These are phyloP conservation scores for Fusarium denticulatum DNA, from an alignment of 2,329 filamentous ascomycete species.

Conservation along the genomic window DNA sequence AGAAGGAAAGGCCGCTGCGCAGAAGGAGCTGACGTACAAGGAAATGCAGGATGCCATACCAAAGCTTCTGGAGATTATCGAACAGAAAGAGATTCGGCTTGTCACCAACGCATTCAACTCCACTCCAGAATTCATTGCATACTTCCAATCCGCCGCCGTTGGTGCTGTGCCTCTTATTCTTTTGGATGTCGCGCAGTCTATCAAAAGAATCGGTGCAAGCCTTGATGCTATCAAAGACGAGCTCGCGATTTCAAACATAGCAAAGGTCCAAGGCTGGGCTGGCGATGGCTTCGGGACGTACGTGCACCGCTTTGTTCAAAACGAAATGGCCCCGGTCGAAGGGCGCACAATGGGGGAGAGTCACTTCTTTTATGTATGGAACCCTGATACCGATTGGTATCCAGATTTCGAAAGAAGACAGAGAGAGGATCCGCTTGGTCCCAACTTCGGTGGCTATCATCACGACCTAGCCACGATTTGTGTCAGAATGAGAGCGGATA, in stretches of 20 bases:
- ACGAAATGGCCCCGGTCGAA: not conserved
- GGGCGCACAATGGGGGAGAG: accelerated
- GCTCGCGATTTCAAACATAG: not conserved
- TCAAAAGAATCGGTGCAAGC: not conserved
- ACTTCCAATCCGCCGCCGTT: accelerated
- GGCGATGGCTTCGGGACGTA: not conserved
- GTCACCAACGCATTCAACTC: not conserved
- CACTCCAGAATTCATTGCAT: not conserved
- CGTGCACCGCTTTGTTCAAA: accelerated
- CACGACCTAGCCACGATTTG: not conserved
- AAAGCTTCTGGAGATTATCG: not conserved
- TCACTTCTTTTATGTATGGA: not conserved
- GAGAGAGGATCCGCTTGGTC: accelerated
- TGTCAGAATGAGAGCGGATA: not conserved
- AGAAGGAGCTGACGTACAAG: not conserved
- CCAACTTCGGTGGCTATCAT: not conserved
- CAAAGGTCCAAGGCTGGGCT: accelerated
- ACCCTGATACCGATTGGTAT: not conserved
- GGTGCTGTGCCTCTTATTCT: accelerated
- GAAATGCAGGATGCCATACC: not conserved
- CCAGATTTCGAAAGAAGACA: not conserved
- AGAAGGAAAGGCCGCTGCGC: not conserved
- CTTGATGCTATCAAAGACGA: accelerated
- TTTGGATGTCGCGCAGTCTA: accelerated
- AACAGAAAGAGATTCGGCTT: not conserved